These are phyloP conservation scores for Fusarium siculi DNA, from an alignment of 2,329 filamentous ascomycete species.

Conservation along the genomic window DNA sequence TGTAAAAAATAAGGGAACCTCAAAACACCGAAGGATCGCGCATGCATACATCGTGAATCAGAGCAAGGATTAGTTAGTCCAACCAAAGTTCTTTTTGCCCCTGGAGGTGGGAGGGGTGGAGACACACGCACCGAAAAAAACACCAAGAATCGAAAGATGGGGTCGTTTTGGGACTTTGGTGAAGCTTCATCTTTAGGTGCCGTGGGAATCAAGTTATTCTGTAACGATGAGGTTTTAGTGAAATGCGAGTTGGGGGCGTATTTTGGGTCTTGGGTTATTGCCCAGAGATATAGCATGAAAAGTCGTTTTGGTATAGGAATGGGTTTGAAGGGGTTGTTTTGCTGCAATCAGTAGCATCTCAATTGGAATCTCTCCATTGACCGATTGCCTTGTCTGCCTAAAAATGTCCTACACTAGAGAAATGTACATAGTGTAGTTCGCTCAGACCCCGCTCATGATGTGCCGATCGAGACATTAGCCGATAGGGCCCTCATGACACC, in stretches of 20 bases:
- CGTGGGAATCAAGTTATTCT: background rate
- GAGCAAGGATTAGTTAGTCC: conserved; percentile 1
- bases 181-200: conserved; percentile 17
- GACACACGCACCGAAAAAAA: conserved; percentile 9
- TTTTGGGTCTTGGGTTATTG: background rate
- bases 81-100: conserved; percentile 28
- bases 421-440: too few relatives aligned
- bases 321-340: background rate
- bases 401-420: background rate
- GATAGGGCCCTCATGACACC: conserved; percentile 27
- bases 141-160: conserved; percentile 30
- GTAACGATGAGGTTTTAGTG: background rate
- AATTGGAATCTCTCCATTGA: background rate
- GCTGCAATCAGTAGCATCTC: background rate
- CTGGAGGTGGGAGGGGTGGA: conserved; percentile 1
- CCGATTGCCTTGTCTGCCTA: conserved; percentile 21
- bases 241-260: background rate
- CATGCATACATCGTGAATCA: conserved; percentile 14
- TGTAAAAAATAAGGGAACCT: conserved; percentile 27
- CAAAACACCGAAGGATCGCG: background rate
- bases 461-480: conserved; percentile 13
- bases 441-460: conserved; percentile 9
- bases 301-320: too few relatives aligned
- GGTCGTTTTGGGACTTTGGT: conserved; percentile 32
- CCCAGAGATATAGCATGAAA: background rate